Percentiles rank a stretch among this genome's conserved stretches.
phyloP scores from a whole-genome alignment of 1,139 yeast genomes.

The Groenewaldozyma sp. region DNA sequence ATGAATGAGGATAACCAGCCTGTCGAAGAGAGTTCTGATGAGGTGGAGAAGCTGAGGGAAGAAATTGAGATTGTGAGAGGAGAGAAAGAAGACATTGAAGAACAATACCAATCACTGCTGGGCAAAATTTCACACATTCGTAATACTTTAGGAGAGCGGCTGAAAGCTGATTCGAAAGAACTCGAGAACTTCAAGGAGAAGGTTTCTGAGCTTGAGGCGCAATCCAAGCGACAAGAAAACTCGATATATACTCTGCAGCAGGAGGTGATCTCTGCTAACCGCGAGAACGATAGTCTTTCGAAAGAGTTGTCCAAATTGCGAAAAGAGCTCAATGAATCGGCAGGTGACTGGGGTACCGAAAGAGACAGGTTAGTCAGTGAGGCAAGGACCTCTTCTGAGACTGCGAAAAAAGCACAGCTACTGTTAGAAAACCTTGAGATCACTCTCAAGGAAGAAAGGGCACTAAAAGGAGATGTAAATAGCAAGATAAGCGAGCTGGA shows the following conservation, averaged over 20 bases:
- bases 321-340: slow-evolving; percentile 37
- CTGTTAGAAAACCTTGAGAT: slow-evolving; percentile 35
- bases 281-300: slow-evolving; percentile 58
- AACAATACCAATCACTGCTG: slow-evolving; percentile 65
- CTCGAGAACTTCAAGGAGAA: slow-evolving; percentile 28
- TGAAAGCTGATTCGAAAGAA: slow-evolving; percentile 39
- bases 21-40: neutral
- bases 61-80: slow-evolving; percentile 36
- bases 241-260: slow-evolving; percentile 37
- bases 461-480: slow-evolving; percentile 22
- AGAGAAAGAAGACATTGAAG: slow-evolving; percentile 60
- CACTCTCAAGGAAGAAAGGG: slow-evolving; percentile 28
- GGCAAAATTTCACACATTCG: slow-evolving; percentile 76
- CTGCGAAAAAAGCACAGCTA: slow-evolving; percentile 32
- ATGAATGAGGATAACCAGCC: neutral
- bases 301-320: slow-evolving; percentile 41
- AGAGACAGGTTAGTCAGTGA: slow-evolving; percentile 27
- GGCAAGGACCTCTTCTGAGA: slow-evolving; percentile 17
- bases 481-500: slow-evolving; percentile 40
- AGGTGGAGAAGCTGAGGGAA: slow-evolving; percentile 10
- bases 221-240: slow-evolving; percentile 25
- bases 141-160: slow-evolving; percentile 62
- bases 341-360: slow-evolving; percentile 39
- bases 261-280: slow-evolving; percentile 48
- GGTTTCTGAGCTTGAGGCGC: slow-evolving; percentile 15